Evolutionary conservation across 176 grass and related monocot species (phyloP).

Genomic region (Lolium rigidum): DNA sequence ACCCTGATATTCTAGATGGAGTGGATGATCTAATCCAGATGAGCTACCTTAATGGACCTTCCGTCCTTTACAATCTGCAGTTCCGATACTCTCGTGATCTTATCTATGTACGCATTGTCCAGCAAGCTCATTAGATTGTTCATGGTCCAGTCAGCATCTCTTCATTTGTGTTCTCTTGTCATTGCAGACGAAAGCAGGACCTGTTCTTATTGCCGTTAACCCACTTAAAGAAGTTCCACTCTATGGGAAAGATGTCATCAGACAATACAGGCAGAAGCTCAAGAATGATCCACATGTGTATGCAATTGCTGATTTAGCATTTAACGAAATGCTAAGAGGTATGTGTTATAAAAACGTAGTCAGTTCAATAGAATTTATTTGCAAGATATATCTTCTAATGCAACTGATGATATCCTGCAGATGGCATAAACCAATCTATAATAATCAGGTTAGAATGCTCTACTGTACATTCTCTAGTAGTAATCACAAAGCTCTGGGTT

Average conservation of each 20-base stretch:
- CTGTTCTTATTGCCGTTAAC: slow-evolving; percentile 93
- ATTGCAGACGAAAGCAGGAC: slow-evolving; percentile 94
- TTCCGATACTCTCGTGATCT: slow-evolving; percentile 71
- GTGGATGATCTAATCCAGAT: slow-evolving; percentile 96
- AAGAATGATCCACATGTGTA: slow-evolving; percentile 86
- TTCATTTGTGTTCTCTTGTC: slow-evolving; percentile 39
- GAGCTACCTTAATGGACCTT: slow-evolving; percentile 93
- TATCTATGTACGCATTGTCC: slow-evolving; percentile 81
- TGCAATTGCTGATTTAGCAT: slow-evolving; percentile 90
- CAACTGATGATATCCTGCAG: slow-evolving; percentile 61
- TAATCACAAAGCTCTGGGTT: slow-evolving; percentile 19
- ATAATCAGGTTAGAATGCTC: slow-evolving; percentile 81
- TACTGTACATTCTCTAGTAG: slow-evolving; percentile 4
- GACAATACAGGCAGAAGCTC: slow-evolving; percentile 71
- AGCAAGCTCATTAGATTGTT: slow-evolving; percentile 34
- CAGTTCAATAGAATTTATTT: slow-evolving; percentile 44
- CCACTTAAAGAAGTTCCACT: slow-evolving; percentile 92
- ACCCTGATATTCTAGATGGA: slow-evolving; percentile 94
- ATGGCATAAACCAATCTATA: slow-evolving; percentile 95
- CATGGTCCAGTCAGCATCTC: neutral
- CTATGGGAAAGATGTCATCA: slow-evolving; percentile 80
- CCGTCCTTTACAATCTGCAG: slow-evolving; percentile 85
- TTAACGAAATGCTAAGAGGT: slow-evolving; percentile 93
- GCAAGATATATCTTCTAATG: slow-evolving; percentile 45
- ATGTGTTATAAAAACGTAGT: slow-evolving; percentile 31